phyloP scores from a whole-genome alignment of 2,329 filamentous ascomycete species.

The Cryphonectria japonica region DNA sequence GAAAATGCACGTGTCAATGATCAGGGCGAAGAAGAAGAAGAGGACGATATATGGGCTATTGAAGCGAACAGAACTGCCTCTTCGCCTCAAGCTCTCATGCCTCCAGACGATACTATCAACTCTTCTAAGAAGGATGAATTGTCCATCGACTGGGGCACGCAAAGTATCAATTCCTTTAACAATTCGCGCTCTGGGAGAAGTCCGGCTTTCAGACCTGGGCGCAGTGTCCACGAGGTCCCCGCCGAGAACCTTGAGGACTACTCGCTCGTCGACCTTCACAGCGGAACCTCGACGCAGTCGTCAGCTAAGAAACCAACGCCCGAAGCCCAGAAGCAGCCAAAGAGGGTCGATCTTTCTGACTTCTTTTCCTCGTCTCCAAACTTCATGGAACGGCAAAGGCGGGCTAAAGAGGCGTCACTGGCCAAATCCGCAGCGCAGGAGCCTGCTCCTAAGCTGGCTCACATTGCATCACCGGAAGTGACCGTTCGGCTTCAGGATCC shows the following conservation, averaged over 20 bases:
- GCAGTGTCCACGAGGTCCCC: constrained; percentile 9
- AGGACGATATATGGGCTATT: constrained; percentile 60
- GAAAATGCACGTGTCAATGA: constrained; percentile 27
- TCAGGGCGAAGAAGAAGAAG: constrained; percentile 46
- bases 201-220: constrained; percentile 13
- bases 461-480: constrained; percentile 5
- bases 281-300: constrained; percentile 34
- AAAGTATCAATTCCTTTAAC: constrained; percentile 23
- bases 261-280: constrained; percentile 26
- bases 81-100: constrained; percentile 32
- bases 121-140: constrained; percentile 38
- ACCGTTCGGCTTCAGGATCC: neutral
- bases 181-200: constrained; percentile 13
- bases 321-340: constrained; percentile 37
- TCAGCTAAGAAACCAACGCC: constrained; percentile 36
- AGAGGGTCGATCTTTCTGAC: constrained; percentile 52
- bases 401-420: constrained; percentile 20
- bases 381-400: constrained; percentile 25
- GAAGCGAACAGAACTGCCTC: constrained; percentile 56
- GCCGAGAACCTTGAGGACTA: constrained; percentile 26
- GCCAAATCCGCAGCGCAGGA: constrained; percentile 9
- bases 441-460: neutral
- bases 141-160: constrained; percentile 31
- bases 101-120: constrained; percentile 30
- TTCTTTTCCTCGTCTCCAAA: constrained; percentile 61